Evolutionary conservation across 768 basidiomycete genomes (phyloP).

Genomic region (Lactarius pseudohatsudake): DNA sequence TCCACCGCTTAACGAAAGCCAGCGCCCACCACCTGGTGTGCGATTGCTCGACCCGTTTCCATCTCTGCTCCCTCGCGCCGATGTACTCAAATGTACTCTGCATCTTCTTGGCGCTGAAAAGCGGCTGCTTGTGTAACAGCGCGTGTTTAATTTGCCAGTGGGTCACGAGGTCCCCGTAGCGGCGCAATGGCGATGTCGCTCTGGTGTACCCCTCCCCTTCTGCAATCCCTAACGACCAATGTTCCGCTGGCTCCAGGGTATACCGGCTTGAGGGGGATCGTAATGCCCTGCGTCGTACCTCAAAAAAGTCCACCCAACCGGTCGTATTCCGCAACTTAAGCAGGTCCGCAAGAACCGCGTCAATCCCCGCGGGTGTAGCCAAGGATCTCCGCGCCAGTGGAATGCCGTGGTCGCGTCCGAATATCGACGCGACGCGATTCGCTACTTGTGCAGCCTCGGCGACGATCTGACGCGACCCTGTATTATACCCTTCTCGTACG

Average conservation of each 20-base stretch:
- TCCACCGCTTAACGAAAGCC: slow-evolving; percentile 42
- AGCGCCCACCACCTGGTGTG: slow-evolving; percentile 44
- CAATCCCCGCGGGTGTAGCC: slow-evolving; percentile 34
- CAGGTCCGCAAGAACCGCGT: slow-evolving; percentile 45
- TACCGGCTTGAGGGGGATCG: slow-evolving; percentile 43
- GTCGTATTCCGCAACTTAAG: slow-evolving; percentile 47
- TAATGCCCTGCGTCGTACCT: slow-evolving; percentile 38
- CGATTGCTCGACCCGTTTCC: slow-evolving; percentile 35
- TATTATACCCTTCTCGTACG: slow-evolving; percentile 37
- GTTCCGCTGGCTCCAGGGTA: slow-evolving; percentile 55
- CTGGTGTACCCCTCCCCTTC: slow-evolving; percentile 79
- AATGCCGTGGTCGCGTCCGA: slow-evolving; percentile 57
- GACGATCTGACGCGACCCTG: slow-evolving; percentile 57
- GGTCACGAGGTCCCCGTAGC: slow-evolving; percentile 74
- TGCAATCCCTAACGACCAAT: slow-evolving; percentile 68
- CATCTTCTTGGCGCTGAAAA: slow-evolving; percentile 51
- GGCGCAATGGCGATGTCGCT: slow-evolving; percentile 83
- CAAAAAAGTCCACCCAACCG: slow-evolving; percentile 45
- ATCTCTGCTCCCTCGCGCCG: slow-evolving; percentile 38
- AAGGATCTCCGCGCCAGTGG: slow-evolving; percentile 62
- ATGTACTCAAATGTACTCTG: slow-evolving; percentile 43
- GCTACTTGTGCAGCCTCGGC: slow-evolving; percentile 84
- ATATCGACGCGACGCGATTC: slow-evolving; percentile 70
- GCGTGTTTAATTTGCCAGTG: slow-evolving; percentile 95
- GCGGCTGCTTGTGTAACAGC: slow-evolving; percentile 46